Conservation (phyloP, 129 eudicot genomes). For the Saposhnikovia divaricata region DNA sequence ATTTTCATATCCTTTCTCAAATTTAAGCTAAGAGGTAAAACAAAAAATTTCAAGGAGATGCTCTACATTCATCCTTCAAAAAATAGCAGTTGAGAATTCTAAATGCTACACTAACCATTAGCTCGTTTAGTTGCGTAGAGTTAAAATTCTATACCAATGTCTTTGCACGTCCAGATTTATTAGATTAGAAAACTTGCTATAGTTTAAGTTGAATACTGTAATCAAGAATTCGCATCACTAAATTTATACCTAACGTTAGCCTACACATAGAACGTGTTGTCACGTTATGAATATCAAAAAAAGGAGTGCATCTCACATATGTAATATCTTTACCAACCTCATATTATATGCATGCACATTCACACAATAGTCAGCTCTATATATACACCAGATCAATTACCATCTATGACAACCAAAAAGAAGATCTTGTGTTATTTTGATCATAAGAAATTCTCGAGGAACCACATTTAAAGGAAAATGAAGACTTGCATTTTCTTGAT, state of each 20-base stretch:
- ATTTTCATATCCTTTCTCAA: too few relatives aligned
- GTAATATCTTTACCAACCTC: constrained; percentile 5
- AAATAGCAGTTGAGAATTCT: too few relatives aligned
- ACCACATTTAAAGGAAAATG: neutral
- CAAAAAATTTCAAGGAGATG: too few relatives aligned
- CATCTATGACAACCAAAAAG: neutral
- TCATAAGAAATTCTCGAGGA: neutral
- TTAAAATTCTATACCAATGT: neutral
- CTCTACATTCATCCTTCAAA: too few relatives aligned
- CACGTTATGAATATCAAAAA: neutral
- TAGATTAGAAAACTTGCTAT: neutral
- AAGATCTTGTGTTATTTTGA: neutral
- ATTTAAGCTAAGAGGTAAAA: too few relatives aligned
- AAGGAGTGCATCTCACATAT: neutral
- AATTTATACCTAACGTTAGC: neutral
- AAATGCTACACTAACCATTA: neutral
- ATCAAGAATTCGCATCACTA: neutral
- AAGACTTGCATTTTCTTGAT: constrained; percentile 3
- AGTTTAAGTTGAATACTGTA: neutral
- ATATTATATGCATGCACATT: neutral
- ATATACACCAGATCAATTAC: neutral
- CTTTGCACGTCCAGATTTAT: neutral
- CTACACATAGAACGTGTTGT: neutral
- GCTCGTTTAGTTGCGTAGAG: neutral
- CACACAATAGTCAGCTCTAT: neutral